These are phyloP conservation scores for Prosopis cineraria DNA, from an alignment of 306 rosid species.

Conservation along the genomic window DNA sequence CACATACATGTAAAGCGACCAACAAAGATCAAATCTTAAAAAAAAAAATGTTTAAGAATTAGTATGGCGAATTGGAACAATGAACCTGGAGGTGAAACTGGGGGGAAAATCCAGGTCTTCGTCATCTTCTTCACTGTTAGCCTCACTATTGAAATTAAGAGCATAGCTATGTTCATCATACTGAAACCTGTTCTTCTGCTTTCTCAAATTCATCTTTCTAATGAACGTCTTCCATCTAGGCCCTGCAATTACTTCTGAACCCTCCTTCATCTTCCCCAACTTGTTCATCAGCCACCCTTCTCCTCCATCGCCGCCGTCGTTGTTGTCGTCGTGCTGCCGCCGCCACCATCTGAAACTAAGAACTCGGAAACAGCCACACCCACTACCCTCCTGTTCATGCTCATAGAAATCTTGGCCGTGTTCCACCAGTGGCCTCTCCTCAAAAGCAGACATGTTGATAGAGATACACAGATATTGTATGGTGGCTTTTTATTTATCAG, in stretches of 20 bases:
- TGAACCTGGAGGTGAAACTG: conserved; percentile 51
- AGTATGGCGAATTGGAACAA: conserved; percentile 38
- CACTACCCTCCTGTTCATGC: conserved; percentile 31
- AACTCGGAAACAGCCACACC: conserved; percentile 53
- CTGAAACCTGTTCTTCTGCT: conserved; percentile 44
- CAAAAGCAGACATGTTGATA: conserved; percentile 38
- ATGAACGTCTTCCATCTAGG: conserved; percentile 78
- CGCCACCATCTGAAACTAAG: conserved; percentile 31
- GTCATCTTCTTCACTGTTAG: conserved; percentile 50
- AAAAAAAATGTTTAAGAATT: background rate
- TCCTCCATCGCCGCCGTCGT: conserved; percentile 14
- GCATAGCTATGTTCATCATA: conserved; percentile 79
- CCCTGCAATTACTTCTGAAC: conserved; percentile 62
- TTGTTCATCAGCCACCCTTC: conserved; percentile 55
- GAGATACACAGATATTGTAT: background rate
- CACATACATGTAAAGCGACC: background rate
- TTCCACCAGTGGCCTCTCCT: conserved; percentile 40
- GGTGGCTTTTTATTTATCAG: background rate
- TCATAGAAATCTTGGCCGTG: conserved; percentile 28
- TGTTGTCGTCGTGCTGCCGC: background rate
- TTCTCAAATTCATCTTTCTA: conserved; percentile 59
- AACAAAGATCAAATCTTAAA: background rate
- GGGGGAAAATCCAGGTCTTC: conserved; percentile 28
- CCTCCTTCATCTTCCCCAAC: conserved; percentile 52
- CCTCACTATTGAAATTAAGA: conserved; percentile 59